Percentiles rank a stretch among this genome's conserved stretches.
Evolutionary conservation across 2,329 filamentous ascomycete species (phyloP).

Genomic region (Microdochium nivale): DNA sequence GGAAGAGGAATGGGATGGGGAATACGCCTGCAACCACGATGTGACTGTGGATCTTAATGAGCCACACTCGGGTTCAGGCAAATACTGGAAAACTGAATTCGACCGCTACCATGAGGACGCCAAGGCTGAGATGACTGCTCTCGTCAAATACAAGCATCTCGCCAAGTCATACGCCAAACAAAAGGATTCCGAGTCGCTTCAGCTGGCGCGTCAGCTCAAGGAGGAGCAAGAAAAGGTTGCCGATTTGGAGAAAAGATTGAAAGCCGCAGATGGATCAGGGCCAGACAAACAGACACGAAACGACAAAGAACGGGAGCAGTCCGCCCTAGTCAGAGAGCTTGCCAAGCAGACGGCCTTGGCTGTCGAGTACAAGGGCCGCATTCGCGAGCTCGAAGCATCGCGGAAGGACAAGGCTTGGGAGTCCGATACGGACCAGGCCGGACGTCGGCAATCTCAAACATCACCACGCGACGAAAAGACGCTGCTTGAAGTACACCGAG

Average conservation of each 20-base stretch:
- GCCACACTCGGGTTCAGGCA: slow-evolving; percentile 65
- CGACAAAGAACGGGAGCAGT: slow-evolving; percentile 32
- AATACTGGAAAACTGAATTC: slow-evolving; percentile 74
- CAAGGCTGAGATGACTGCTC: slow-evolving; percentile 64
- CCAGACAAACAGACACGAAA: slow-evolving; percentile 22
- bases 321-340: slow-evolving; percentile 42
- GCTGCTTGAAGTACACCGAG: slow-evolving; percentile 42
- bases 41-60: slow-evolving; percentile 64
- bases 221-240: slow-evolving; percentile 59
- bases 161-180: slow-evolving; percentile 71
- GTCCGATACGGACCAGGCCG: slow-evolving; percentile 16
- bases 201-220: slow-evolving; percentile 55
- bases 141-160: slow-evolving; percentile 71
- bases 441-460: slow-evolving; percentile 26
- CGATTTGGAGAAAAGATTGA: slow-evolving; percentile 53
- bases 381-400: slow-evolving; percentile 47
- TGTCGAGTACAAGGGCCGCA: slow-evolving; percentile 48
- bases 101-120: slow-evolving; percentile 66
- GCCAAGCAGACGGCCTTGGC: slow-evolving; percentile 49
- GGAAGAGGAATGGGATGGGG: slow-evolving; percentile 43
- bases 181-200: slow-evolving; percentile 64
- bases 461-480: slow-evolving; percentile 43
- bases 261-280: slow-evolving; percentile 52
- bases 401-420: slow-evolving; percentile 31
- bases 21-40: slow-evolving; percentile 46